These are phyloP conservation scores for Gelatoporia subvermispora DNA, from an alignment of 768 basidiomycete genomes.

Conservation along the genomic window DNA sequence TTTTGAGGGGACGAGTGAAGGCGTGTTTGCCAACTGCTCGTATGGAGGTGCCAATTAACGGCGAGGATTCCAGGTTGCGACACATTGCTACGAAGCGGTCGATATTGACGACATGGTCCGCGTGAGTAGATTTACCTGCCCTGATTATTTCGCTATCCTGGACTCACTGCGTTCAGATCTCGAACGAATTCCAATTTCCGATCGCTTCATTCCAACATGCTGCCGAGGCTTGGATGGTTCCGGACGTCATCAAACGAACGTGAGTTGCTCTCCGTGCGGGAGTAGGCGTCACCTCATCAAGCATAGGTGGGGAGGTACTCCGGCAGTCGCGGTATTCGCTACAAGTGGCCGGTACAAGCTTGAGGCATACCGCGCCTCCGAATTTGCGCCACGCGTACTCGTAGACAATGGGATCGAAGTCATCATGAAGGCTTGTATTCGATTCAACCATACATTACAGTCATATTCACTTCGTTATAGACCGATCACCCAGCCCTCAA, in stretches of 20 bases:
- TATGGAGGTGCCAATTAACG: neutral
- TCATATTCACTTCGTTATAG: conserved; percentile 27
- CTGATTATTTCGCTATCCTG: neutral
- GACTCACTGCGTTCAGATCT: conserved; percentile 38
- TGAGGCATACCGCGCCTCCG: conserved; percentile 76
- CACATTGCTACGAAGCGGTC: conserved; percentile 70
- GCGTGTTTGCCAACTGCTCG: conserved; percentile 21
- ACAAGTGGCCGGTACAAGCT: conserved; percentile 56
- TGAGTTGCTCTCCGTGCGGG: conserved; percentile 31
- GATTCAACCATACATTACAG: neutral
- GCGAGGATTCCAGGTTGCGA: conserved; percentile 40
- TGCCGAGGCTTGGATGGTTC: conserved; percentile 78
- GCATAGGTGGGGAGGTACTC: conserved; percentile 54
- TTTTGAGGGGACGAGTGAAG: conserved; percentile 84
- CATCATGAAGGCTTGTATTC: conserved; percentile 59
- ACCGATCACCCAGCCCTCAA: conserved; percentile 64
- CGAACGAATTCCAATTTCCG: conserved; percentile 82
- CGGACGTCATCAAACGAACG: conserved; percentile 65
- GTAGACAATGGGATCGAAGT: conserved; percentile 63
- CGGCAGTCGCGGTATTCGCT: conserved; percentile 78
- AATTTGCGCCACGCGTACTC: conserved; percentile 75
- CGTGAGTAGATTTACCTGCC: conserved; percentile 34
- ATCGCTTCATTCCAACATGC: conserved; percentile 78
- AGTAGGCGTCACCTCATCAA: neutral
- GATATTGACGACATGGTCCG: conserved; percentile 73